Evolutionary conservation across 1,139 yeast genomes (phyloP).

Genomic region (Hemisphaericaspora xylanilytica): DNA sequence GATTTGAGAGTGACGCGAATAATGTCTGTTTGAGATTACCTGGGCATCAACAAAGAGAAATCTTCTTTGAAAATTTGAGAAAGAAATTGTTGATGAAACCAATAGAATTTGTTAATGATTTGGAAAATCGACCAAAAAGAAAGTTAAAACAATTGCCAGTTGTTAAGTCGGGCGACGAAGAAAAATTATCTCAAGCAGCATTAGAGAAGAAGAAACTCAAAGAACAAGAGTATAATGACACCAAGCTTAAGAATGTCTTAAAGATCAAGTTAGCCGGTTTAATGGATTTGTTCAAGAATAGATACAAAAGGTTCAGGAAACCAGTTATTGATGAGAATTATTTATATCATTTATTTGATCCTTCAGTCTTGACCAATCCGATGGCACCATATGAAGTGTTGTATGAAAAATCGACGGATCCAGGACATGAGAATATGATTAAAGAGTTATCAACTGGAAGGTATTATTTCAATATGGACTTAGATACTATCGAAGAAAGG

Average conservation of each 20-base stretch:
- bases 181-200: constrained; percentile 14
- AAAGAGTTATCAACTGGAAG: constrained; percentile 73
- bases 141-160: constrained; percentile 39
- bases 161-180: constrained; percentile 16
- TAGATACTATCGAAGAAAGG: constrained; percentile 91
- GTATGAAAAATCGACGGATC: constrained; percentile 59
- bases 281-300: constrained; percentile 82
- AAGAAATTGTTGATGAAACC: constrained; percentile 68
- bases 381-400: constrained; percentile 37
- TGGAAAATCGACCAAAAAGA: constrained; percentile 50
- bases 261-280: constrained; percentile 83
- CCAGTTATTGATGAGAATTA: constrained; percentile 81
- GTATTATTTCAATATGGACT: constrained; percentile 79
- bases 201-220: constrained; percentile 37
- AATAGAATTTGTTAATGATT: constrained; percentile 51
- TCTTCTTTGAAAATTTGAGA: constrained; percentile 57
- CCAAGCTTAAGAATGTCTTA: constrained; percentile 76
- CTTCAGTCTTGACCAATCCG: constrained; percentile 40
- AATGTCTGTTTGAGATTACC: constrained; percentile 45
- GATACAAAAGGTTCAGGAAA: constrained; percentile 87
- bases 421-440: constrained; percentile 60
- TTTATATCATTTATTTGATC: constrained; percentile 76
- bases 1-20: constrained; percentile 44
- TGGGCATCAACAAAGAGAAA: constrained; percentile 40
- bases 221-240: constrained; percentile 66